Conservation (phyloP, 2,329 filamentous ascomycete genomes). For the Fusarium nanum region DNA sequence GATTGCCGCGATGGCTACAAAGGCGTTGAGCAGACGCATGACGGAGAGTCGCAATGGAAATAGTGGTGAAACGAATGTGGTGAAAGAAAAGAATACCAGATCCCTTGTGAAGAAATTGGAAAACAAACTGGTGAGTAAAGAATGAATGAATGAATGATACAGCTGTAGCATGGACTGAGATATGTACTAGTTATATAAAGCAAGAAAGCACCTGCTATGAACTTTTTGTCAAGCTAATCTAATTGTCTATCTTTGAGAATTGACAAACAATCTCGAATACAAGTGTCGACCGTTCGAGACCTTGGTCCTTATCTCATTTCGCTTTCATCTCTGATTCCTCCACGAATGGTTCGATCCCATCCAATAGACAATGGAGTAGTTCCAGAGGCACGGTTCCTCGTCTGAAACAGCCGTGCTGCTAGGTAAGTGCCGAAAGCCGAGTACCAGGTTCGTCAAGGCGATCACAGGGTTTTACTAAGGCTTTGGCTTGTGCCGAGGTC, state of each 20-base stretch:
- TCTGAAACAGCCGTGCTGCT: not conserved
- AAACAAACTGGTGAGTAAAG: not conserved
- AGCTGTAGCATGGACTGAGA: not conserved
- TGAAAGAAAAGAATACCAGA: not conserved
- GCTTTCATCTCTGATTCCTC: not conserved
- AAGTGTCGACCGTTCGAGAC: not conserved
- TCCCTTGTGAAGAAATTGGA: not conserved
- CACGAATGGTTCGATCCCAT: not conserved
- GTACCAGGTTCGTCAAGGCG: not conserved
- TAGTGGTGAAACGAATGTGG: not conserved
- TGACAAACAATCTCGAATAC: not conserved
- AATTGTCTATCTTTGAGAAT: not conserved
- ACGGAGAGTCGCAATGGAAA: not conserved
- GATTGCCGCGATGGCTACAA: slow-evolving; percentile 33
- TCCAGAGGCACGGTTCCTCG: not conserved
- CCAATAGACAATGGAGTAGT: not conserved
- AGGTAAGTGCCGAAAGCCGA: not conserved
- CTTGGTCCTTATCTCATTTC: not conserved
- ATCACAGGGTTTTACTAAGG: not conserved
- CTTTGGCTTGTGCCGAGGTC: not conserved
- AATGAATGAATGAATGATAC: not conserved
- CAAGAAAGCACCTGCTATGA: not conserved
- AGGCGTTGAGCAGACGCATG: slow-evolving; percentile 27
- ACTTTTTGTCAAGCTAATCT: not conserved
- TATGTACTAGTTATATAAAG: not conserved